A percentile compares a stretch with the other conserved stretches of the same genome.
These are phyloP conservation scores for Leishmania arabica DNA, from an alignment of 208 protist genomes.

Conservation along the genomic window DNA sequence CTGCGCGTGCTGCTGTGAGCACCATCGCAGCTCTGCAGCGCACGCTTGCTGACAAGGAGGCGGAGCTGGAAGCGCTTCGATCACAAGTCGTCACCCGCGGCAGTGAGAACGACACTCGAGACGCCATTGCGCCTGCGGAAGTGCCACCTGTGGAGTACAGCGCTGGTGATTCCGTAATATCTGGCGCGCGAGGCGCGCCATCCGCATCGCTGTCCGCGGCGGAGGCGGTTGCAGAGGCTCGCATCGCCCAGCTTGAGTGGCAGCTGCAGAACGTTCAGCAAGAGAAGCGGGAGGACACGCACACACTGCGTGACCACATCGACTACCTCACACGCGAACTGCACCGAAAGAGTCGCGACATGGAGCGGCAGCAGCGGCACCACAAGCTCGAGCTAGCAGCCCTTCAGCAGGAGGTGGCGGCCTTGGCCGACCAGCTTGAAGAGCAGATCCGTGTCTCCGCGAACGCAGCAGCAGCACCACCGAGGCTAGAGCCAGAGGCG, in stretches of 20 bases:
- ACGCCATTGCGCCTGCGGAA: background rate
- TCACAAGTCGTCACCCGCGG: background rate
- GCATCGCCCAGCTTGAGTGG: constrained; percentile 32
- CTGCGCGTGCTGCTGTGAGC: constrained; percentile 22
- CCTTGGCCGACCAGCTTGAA: constrained; percentile 44
- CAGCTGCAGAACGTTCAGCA: constrained; percentile 37
- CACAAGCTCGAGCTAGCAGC: constrained; percentile 42
- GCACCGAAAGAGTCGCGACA: constrained; percentile 10
- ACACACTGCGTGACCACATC: constrained; percentile 43
- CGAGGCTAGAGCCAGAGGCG: constrained; percentile 1
- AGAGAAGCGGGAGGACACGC: constrained; percentile 35
- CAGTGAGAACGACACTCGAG: background rate
- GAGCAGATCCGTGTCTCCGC: constrained; percentile 15
- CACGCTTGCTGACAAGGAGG: constrained; percentile 23
- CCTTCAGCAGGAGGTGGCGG: constrained; percentile 47
- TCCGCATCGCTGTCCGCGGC: background rate
- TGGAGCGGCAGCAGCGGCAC: constrained; percentile 30
- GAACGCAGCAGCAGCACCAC: background rate
- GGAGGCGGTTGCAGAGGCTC: constrained; percentile 2
- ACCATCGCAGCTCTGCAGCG: constrained; percentile 8
- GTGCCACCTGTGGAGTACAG: background rate
- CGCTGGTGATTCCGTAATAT: background rate
- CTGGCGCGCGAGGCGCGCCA: background rate
- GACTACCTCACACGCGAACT: constrained; percentile 40
- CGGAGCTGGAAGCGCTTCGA: constrained; percentile 16